These are phyloP conservation scores for Metarhizium humberi DNA, from an alignment of 2,329 filamentous ascomycete species.

Conservation along the genomic window DNA sequence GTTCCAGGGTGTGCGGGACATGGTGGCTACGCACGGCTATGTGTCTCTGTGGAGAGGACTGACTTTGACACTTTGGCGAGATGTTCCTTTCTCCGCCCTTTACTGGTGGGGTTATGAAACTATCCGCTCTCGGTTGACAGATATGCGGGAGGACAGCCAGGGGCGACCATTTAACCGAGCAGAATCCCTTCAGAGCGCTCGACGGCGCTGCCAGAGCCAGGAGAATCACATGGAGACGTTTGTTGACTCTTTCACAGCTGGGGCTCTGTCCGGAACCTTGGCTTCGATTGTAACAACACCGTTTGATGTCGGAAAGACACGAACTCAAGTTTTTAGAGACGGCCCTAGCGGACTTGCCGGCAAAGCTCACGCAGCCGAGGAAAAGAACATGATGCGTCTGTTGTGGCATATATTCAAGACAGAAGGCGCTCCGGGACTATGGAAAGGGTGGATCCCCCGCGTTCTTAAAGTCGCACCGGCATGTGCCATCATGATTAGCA, in stretches of 20 bases:
- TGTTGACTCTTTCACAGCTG: slow-evolving; percentile 80
- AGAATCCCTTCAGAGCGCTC: slow-evolving; percentile 30
- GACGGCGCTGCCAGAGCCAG: slow-evolving; percentile 49
- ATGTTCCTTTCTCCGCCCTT: slow-evolving; percentile 92
- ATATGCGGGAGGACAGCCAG: slow-evolving; percentile 49
- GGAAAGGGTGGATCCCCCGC: slow-evolving; percentile 83
- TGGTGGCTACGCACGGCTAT: slow-evolving; percentile 72
- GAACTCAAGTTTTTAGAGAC: slow-evolving; percentile 76
- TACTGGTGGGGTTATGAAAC: slow-evolving; percentile 99
- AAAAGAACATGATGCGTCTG: slow-evolving; percentile 69
- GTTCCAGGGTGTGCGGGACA: slow-evolving; percentile 62
- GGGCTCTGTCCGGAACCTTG: slow-evolving; percentile 71
- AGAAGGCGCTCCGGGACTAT: slow-evolving; percentile 73
- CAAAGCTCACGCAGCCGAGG: slow-evolving; percentile 51
- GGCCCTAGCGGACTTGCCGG: slow-evolving; percentile 21
- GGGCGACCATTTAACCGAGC: slow-evolving; percentile 28
- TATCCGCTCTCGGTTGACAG: slow-evolving; percentile 61
- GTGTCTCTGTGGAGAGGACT: slow-evolving; percentile 82
- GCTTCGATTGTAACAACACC: slow-evolving; percentile 87
- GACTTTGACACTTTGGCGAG: slow-evolving; percentile 86
- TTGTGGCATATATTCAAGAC: slow-evolving; percentile 85
- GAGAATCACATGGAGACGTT: slow-evolving; percentile 73
- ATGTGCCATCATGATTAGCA: slow-evolving; percentile 98
- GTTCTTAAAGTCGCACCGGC: slow-evolving; percentile 92
- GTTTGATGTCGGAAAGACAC: slow-evolving; percentile 95